phyloP scores from a whole-genome alignment of 75 land plant species.

The Selaginella tamariscina region DNA sequence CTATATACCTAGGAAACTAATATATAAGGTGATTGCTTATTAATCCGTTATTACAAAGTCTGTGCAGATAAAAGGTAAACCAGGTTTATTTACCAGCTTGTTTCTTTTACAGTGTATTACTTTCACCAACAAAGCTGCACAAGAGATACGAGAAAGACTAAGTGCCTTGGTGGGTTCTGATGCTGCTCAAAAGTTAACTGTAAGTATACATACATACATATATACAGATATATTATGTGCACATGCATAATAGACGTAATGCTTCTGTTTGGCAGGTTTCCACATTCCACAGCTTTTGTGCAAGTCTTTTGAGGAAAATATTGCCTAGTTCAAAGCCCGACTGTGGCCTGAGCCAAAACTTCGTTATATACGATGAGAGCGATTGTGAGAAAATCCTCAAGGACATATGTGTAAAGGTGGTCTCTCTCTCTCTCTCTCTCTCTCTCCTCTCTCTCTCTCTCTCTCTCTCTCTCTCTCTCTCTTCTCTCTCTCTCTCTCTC shows the following conservation, averaged over 20 bases:
- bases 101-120: slow-evolving; percentile 18
- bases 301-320: slow-evolving; percentile 17
- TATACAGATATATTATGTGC: slow-evolving; percentile 1
- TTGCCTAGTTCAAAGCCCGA: neutral
- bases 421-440: too few relatives aligned
- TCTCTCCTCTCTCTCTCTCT: too few relatives aligned
- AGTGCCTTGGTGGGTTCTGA: slow-evolving; percentile 11
- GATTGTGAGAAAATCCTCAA: slow-evolving; percentile 19
- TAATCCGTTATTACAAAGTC: too few relatives aligned
- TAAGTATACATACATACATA: slow-evolving; percentile 1
- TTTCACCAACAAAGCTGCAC: slow-evolving; percentile 26
- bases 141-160: slow-evolving; percentile 17
- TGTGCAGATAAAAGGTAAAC: too few relatives aligned
- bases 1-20: too few relatives aligned
- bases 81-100: neutral
- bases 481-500: too few relatives aligned
- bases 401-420: slow-evolving; percentile 14
- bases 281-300: slow-evolving; percentile 24
- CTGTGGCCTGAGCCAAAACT: slow-evolving; percentile 15
- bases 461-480: too few relatives aligned
- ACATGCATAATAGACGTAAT: slow-evolving; percentile 1
- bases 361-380: slow-evolving; percentile 17
- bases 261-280: slow-evolving; percentile 14
- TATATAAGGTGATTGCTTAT: too few relatives aligned
- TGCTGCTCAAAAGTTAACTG: slow-evolving; percentile 14